Base-by-base conservation (phyloP, 2,329 filamentous ascomycete genomes). In the Fusarium sp. region DNA sequence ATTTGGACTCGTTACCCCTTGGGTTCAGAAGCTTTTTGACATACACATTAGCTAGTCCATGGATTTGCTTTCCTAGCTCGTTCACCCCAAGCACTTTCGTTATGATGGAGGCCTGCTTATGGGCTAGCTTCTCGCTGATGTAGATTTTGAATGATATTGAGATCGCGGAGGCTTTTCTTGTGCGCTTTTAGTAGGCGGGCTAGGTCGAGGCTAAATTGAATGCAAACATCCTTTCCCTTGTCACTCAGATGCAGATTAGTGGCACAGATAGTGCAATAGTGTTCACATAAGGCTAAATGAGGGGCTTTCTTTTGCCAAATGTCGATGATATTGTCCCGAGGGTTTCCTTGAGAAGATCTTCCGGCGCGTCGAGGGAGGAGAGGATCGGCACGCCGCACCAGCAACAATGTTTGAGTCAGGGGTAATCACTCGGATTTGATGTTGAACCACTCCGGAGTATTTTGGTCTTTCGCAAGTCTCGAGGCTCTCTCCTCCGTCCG, bases 101-200 rank as follows among this genome's bases (percentile, higher is more conserved):
- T 15, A 22, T 22, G 26, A 6, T 47, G 8, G 20, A 14, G 6
- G 20, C 26, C 20, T 30, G 12, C 14, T 26, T 18, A 7, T 2
- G 13, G 7, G 22, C 6, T 33, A 6, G 2, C 28, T 13, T 22
- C 30, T 24, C 3, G 6, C 15, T 11, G 4, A 11, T 11, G 5
- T 24, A 11, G 6, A 3, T 13, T 3, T 31, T 3, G 7, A 10
- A n/a, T 5, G 1, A 7, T 6, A 0, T 22, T 22, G 3, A 16
- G 9, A 12, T 24, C 3, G 3, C 3, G 3, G 11, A 8, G 3
- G 6, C 16, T 20, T 20, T 24, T 24, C 7, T 22, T 24, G 16
- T 6, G 22, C 7, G 11, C 16, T 24, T 10, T 16, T 12, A 14
- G 9, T 24, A 11, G 12, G 16, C 12, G 8, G 6, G 7, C 13